A percentile compares a stretch with the other conserved stretches of the same genome.
Conservation (phyloP, 768 basidiomycete genomes). For the Pleurotus tuoliensis region DNA sequence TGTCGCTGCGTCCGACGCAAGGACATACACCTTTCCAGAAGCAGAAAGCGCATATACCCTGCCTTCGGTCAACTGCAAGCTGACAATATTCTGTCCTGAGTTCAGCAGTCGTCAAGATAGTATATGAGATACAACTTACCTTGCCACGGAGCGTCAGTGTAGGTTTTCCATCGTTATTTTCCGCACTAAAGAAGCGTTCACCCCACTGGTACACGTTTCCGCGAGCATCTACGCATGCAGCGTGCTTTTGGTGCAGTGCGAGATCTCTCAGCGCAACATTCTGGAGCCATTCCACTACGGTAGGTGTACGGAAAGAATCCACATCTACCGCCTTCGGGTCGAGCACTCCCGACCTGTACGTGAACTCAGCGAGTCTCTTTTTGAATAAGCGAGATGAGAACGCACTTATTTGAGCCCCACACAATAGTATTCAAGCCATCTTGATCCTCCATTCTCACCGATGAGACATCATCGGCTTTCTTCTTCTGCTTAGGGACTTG, state of each 20-base stretch:
- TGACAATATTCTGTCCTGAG: slow-evolving; percentile 56
- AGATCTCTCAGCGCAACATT: slow-evolving; percentile 72
- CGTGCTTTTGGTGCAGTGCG: slow-evolving; percentile 60
- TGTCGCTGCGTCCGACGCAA: slow-evolving; percentile 45
- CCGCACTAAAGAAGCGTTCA: slow-evolving; percentile 47
- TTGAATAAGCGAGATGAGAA: slow-evolving; percentile 4
- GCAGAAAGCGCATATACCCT: slow-evolving; percentile 77
- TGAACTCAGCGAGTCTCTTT: neutral
- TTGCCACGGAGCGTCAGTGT: slow-evolving; percentile 60
- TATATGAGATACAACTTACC: slow-evolving; percentile 30
- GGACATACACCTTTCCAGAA: slow-evolving; percentile 69
- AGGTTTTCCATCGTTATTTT: slow-evolving; percentile 30
- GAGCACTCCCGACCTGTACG: slow-evolving; percentile 41
- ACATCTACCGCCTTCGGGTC: slow-evolving; percentile 32
- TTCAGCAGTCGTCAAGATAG: neutral
- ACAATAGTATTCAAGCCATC: slow-evolving; percentile 43
- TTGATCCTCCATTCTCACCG: slow-evolving; percentile 11
- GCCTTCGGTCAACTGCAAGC: slow-evolving; percentile 54
- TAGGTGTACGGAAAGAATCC: slow-evolving; percentile 46
- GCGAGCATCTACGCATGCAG: slow-evolving; percentile 71
- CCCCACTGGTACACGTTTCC: slow-evolving; percentile 90
- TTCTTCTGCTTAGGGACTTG: neutral
- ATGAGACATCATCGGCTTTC: no score
- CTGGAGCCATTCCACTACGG: slow-evolving; percentile 53
- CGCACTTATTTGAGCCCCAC: slow-evolving; percentile 77